Percentiles rank a stretch among this genome's conserved stretches.
These are phyloP conservation scores for Lichtheimia ramosa DNA, from an alignment of 371 early-diverging fungal species.

Conservation along the genomic window DNA sequence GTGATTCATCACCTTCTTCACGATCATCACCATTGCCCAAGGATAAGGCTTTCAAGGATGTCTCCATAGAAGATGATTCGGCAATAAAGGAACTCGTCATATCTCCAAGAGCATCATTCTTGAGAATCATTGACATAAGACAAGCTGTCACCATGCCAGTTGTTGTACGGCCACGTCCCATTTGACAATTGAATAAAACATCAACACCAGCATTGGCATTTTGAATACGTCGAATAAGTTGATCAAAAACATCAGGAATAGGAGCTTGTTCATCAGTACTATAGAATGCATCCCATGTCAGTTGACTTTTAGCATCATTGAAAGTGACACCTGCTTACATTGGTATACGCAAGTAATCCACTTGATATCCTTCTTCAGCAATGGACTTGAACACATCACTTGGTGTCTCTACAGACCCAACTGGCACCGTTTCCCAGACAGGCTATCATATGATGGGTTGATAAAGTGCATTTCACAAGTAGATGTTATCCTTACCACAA, in stretches of 20 bases:
- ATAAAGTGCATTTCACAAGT: too few relatives aligned
- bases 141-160: conserved; percentile 75
- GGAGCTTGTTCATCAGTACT: conserved; percentile 81
- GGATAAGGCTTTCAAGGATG: background rate
- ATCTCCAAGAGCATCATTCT: conserved; percentile 33
- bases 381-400: conserved; percentile 57
- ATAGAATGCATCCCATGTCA: background rate
- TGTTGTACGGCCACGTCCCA: conserved; percentile 85
- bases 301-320: background rate
- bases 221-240: conserved; percentile 53
- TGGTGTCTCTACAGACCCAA: conserved; percentile 60
- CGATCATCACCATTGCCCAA: background rate
- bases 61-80: conserved; percentile 12
- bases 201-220: conserved; percentile 43
- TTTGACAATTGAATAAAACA: conserved; percentile 79
- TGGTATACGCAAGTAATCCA: conserved; percentile 71
- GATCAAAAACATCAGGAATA: conserved; percentile 76
- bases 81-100: conserved; percentile 30
- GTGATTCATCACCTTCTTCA: conserved; percentile 30
- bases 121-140: conserved; percentile 47
- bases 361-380: conserved; percentile 53
- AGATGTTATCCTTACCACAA: conserved; percentile 40
- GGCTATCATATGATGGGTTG: conserved; percentile 28
- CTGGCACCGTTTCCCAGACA: conserved; percentile 61
- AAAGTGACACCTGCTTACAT: conserved; percentile 50